These are phyloP conservation scores for Pelargonium nanum DNA, from an alignment of 345 rosid species.

Conservation along the genomic window DNA sequence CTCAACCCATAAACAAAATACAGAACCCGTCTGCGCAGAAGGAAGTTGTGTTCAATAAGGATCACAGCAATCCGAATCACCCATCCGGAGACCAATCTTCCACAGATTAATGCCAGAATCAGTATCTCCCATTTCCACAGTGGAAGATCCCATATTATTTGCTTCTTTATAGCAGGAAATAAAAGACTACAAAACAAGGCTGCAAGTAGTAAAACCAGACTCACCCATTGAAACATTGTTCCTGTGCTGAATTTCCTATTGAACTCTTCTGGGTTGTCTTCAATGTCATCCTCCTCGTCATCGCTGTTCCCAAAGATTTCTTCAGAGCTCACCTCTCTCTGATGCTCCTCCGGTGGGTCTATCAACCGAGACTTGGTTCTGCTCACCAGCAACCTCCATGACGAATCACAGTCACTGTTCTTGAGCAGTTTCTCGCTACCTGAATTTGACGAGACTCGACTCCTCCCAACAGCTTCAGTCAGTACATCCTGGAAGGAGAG, in stretches of 20 bases:
- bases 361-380: conserved; percentile 35
- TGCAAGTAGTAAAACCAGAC: background rate
- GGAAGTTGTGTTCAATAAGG: conserved; percentile 9
- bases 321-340: conserved; percentile 1
- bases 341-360: conserved; percentile 22
- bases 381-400: conserved; percentile 24
- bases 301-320: no score
- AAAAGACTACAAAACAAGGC: conserved; percentile 8
- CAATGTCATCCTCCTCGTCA: background rate
- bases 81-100: conserved; percentile 7
- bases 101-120: conserved; percentile 8
- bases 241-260: conserved; percentile 1
- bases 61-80: conserved; percentile 11
- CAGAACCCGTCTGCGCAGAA: conserved; percentile 7
- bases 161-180: conserved; percentile 3
- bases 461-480: no score
- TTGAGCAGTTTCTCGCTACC: no score
- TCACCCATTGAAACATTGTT: conserved; percentile 2
- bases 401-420: no score
- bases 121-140: conserved; percentile 15
- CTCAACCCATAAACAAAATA: conserved; percentile 14
- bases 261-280: background rate
- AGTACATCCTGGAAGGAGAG: no score
- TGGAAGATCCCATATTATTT: conserved; percentile 6
- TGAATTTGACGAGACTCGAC: background rate